Conservation (phyloP, 2,329 filamentous ascomycete genomes). For the Dryadomyces sulphureus region DNA sequence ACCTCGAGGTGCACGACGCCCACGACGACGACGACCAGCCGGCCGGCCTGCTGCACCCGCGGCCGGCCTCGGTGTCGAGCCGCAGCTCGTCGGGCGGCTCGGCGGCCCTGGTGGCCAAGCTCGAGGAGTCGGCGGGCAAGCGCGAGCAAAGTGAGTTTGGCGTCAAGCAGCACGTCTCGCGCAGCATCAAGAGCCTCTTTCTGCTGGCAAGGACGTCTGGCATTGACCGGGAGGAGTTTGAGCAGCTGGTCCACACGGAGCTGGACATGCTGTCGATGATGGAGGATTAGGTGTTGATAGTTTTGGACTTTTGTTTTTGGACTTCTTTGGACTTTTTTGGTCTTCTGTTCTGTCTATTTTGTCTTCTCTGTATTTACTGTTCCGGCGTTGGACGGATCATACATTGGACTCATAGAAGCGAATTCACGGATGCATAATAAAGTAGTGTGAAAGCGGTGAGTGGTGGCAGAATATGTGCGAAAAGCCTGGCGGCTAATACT, state of each 20-base stretch:
- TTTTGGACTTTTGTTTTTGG: not conserved
- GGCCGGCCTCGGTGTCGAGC: constrained; percentile 43
- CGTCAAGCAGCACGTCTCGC: constrained; percentile 65
- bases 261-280: constrained; percentile 55
- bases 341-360: not conserved
- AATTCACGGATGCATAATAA: not conserved
- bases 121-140: constrained; percentile 39
- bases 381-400: too few species aligned
- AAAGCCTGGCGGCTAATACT: not conserved
- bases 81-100: constrained; percentile 33
- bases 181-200: constrained; percentile 64
- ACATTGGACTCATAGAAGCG: too few species aligned
- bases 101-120: constrained; percentile 43
- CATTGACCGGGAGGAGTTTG: constrained; percentile 63
- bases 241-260: constrained; percentile 55
- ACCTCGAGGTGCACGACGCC: constrained; percentile 21
- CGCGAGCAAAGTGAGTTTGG: constrained; percentile 54
- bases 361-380: not conserved
- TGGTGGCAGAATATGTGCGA: constrained; percentile 2
- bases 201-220: constrained; percentile 54
- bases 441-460: not conserved
- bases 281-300: constrained; percentile 32
- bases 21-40: constrained; percentile 18
- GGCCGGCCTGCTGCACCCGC: constrained; percentile 33
- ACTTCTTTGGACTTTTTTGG: not conserved